Percentiles rank a stretch among this genome's conserved stretches.
Conservation (phyloP, 306 rosid species). For the Fagus sylvatica region DNA sequence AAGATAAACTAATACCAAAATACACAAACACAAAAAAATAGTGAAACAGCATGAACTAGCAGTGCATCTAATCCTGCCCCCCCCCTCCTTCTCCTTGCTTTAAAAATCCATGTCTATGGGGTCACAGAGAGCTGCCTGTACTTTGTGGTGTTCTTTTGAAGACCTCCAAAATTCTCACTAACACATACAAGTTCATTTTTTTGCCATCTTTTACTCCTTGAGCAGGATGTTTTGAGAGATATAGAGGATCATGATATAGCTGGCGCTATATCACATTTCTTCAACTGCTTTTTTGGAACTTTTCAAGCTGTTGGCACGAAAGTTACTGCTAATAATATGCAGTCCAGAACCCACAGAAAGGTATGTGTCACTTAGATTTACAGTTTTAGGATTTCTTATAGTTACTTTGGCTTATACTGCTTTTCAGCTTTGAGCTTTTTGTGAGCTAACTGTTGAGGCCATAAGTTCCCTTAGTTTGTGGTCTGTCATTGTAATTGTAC, state of each 20-base stretch:
- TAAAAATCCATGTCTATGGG: too few species aligned
- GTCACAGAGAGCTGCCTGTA: too few species aligned
- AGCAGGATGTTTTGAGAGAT: conserved; percentile 86
- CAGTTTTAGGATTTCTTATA: not conserved
- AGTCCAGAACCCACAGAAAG: conserved; percentile 58
- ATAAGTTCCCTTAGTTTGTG: conserved; percentile 7
- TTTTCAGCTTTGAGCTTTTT: not conserved
- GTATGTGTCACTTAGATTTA: conserved; percentile 38
- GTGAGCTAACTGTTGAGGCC: conserved; percentile 7
- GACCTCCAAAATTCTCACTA: too few species aligned
- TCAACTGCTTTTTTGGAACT: conserved; percentile 90
- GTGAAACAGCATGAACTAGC: too few species aligned
- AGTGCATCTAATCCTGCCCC: too few species aligned
- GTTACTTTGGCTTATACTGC: not conserved
- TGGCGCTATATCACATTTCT: conserved; percentile 73
- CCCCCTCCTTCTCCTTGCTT: too few species aligned
- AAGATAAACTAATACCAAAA: too few species aligned
- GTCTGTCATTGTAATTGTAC: not conserved
- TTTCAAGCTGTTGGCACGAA: conserved; percentile 65
- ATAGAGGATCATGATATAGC: conserved; percentile 93
- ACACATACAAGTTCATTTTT: too few species aligned
- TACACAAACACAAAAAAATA: too few species aligned
- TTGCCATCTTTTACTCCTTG: too few species aligned
- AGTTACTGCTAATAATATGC: conserved; percentile 37
- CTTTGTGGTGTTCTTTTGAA: too few species aligned